These are phyloP conservation scores for Colletotrichum spaethianum DNA, from an alignment of 2,329 filamentous ascomycete genomes.

Conservation along the genomic window DNA sequence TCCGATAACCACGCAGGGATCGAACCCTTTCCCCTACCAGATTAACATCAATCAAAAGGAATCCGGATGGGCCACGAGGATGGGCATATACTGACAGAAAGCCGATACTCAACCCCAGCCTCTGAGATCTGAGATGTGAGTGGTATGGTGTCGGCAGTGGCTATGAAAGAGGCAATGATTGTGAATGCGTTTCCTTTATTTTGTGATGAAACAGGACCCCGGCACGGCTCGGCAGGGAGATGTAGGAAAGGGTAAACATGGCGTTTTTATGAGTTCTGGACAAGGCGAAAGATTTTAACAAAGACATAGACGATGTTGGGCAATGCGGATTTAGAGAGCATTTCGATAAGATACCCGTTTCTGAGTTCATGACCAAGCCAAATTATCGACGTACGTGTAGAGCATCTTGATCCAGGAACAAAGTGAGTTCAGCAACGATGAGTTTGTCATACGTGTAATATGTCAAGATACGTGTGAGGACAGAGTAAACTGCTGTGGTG, in stretches of 20 bases:
- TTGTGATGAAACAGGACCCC: background rate
- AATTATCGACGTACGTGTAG: background rate
- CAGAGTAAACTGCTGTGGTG: background rate
- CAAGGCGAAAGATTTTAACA: background rate
- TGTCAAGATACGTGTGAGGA: background rate
- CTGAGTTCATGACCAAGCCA: background rate
- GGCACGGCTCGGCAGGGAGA: background rate
- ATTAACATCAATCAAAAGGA: slow-evolving; percentile 90
- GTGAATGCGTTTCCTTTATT: background rate
- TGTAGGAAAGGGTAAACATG: slow-evolving; percentile 8
- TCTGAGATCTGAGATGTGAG: background rate
- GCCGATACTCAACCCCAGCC: slow-evolving; percentile 15
- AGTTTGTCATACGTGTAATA: background rate
- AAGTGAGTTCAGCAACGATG: background rate
- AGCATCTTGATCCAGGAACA: background rate
- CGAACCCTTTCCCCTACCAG: slow-evolving; percentile 95
- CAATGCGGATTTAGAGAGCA: slow-evolving; percentile 11
- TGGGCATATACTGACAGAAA: slow-evolving; percentile 78
- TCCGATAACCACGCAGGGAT: slow-evolving; percentile 93
- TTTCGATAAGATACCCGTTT: slow-evolving; percentile 37
- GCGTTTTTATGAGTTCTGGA: slow-evolving; percentile 5
- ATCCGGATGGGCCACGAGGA: slow-evolving; percentile 83
- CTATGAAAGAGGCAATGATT: background rate
- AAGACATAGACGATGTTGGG: slow-evolving; percentile 26
- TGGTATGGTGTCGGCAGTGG: background rate